phyloP scores from a whole-genome alignment of 257 asterid species.

The Solanum okadae region DNA sequence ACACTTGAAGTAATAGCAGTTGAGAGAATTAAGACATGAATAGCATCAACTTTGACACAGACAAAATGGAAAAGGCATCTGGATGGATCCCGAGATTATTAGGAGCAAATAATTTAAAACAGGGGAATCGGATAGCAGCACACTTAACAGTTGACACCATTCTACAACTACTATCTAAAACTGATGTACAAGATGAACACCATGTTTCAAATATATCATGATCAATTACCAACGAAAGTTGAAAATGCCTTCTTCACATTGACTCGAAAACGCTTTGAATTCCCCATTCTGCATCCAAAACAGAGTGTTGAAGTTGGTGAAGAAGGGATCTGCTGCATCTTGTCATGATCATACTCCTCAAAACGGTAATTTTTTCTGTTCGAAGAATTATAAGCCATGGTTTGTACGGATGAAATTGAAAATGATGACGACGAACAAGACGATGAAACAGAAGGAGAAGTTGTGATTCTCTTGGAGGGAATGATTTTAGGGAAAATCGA shows the following conservation, averaged over 20 bases:
- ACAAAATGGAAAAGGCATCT: not conserved
- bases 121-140: not conserved
- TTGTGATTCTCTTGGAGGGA: constrained; percentile 10
- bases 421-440: constrained; percentile 18
- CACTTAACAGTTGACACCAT: not conserved
- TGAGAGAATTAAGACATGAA: not conserved
- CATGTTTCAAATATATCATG: not conserved
- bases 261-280: not conserved
- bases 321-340: not conserved
- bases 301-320: not conserved
- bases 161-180: not conserved
- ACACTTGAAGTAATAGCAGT: not conserved
- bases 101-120: not conserved
- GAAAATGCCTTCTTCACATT: not conserved
- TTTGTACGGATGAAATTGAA: constrained; percentile 31
- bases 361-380: constrained; percentile 1
- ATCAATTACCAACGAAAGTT: not conserved
- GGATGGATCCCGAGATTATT: not conserved
- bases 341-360: constrained; percentile 9
- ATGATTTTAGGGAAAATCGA: constrained; percentile 16
- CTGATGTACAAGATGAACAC: not conserved
- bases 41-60: not conserved
- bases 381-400: not conserved
- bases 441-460: constrained; percentile 11
- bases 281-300: not conserved